phyloP scores from a whole-genome alignment of 1,139 yeast species.

The Fermentozyma sake region DNA sequence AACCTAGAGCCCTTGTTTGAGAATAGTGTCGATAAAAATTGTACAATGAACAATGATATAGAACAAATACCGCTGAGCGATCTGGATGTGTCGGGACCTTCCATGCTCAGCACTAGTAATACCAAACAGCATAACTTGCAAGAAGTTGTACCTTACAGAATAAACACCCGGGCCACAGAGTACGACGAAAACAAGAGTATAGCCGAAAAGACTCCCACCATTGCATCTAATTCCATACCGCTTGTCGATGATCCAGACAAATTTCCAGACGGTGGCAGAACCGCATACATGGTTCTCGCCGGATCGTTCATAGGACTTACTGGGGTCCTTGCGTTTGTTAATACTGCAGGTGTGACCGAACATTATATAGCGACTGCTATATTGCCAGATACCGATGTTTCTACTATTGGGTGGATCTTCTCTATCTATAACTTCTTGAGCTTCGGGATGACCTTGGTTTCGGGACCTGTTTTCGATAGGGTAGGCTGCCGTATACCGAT shows the following conservation, averaged over 20 bases:
- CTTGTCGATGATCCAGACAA: slow-evolving; percentile 14
- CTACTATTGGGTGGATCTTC: slow-evolving; percentile 32
- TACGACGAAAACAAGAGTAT: too few species aligned
- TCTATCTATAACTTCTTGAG: slow-evolving; percentile 26
- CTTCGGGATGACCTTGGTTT: slow-evolving; percentile 21
- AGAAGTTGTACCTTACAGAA: too few species aligned
- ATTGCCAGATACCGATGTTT: slow-evolving; percentile 14
- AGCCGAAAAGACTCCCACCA: too few species aligned
- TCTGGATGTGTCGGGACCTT: too few species aligned
- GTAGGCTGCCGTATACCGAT: slow-evolving; percentile 20
- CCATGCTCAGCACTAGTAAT: too few species aligned
- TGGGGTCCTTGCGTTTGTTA: slow-evolving; percentile 24
- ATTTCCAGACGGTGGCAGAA: slow-evolving; percentile 24
- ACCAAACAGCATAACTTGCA: too few species aligned
- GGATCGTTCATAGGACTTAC: slow-evolving; percentile 25
- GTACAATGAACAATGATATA: too few species aligned
- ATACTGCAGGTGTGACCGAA: slow-evolving; percentile 26
- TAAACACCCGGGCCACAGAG: too few species aligned
- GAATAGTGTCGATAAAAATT: too few species aligned
- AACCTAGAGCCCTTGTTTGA: too few species aligned
- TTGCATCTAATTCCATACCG: not conserved
- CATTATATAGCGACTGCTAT: slow-evolving; percentile 18
- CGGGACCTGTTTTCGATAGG: slow-evolving; percentile 25
- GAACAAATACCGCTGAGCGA: too few species aligned
- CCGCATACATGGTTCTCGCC: slow-evolving; percentile 16